These are phyloP conservation scores for Pseudofabraea citricarpa DNA, from an alignment of 2,329 filamentous ascomycete genomes.

Conservation along the genomic window DNA sequence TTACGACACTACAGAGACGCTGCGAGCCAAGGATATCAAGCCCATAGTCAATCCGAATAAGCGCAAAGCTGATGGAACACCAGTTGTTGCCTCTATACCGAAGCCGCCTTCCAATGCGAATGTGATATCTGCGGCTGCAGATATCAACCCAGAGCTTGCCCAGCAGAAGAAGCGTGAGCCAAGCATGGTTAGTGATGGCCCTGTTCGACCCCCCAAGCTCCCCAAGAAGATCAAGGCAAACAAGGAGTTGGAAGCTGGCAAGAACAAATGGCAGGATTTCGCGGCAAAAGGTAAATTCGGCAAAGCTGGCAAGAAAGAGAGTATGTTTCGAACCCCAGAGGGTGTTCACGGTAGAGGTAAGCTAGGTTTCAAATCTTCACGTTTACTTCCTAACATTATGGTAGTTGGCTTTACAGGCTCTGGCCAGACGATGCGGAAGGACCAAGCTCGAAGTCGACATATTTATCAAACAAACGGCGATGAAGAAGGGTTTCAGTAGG, in stretches of 20 bases:
- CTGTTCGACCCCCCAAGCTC: slow-evolving; percentile 59
- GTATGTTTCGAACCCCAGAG: slow-evolving; percentile 94
- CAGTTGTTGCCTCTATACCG: slow-evolving; percentile 41
- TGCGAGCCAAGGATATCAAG: slow-evolving; percentile 78
- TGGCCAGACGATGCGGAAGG: slow-evolving; percentile 93
- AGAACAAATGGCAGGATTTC: slow-evolving; percentile 94
- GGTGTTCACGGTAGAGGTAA: slow-evolving; percentile 80
- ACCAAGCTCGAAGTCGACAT: slow-evolving; percentile 74
- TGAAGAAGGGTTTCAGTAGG: slow-evolving; percentile 41
- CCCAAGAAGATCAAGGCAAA: slow-evolving; percentile 87
- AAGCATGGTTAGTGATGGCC: slow-evolving; percentile 56
- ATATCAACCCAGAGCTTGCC: slow-evolving; percentile 60
- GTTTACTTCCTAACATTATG: slow-evolving; percentile 23
- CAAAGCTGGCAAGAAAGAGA: slow-evolving; percentile 74
- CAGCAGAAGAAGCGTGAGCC: slow-evolving; percentile 59
- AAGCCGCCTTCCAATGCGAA: slow-evolving; percentile 33
- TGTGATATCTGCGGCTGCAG: slow-evolving; percentile 33
- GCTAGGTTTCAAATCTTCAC: slow-evolving; percentile 17
- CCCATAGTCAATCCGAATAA: slow-evolving; percentile 70
- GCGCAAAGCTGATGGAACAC: slow-evolving; percentile 78
- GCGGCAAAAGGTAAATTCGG: slow-evolving; percentile 69
- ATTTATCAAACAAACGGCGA: slow-evolving; percentile 78
- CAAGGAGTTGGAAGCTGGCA: slow-evolving; percentile 84
- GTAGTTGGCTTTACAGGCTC: slow-evolving; percentile 94
- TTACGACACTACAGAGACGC: slow-evolving; percentile 79